Base-by-base conservation (phyloP, 2,329 filamentous ascomycete species). In the Dryadomyces sulphureus region DNA sequence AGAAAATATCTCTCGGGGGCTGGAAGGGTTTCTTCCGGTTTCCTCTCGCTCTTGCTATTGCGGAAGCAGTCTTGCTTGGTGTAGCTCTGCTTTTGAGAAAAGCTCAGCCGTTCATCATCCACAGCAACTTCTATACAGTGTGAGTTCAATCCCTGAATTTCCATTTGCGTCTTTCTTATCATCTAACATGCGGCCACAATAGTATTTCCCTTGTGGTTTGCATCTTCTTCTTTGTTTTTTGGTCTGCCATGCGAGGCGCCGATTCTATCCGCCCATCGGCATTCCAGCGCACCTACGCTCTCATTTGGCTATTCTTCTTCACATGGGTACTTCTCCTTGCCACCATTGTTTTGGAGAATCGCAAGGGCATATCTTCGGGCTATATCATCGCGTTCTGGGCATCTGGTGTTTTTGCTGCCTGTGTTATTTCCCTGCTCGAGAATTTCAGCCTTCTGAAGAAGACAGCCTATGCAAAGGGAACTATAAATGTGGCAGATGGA, bases 81-180 rank as follows among this genome's bases (percentile, higher is more conserved):
- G 69, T 86, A 17, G 82, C 84, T 1, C 84, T 84, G 54, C 63
- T 96, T 44, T 56, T 94, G 38, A 75, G 76, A 34, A 93, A 92
- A 61, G 66, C 90, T 58, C 96, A 96, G 57, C 88, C 90, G 1
- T 75, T 86, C 55, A 87, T 96, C 55, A 69, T 92, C n/a, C 92
- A 95, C 65, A 89, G 86, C 63, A 93, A 84, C 55, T 73, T 80
- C 41, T 96, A 92, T 59, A 72, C 84, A 5, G 82, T 95, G 57
- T 73, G 58, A 60, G 70, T 64, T 7, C 3, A n/a, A 8, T 32
- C 17, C 21, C 24, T 14, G 14, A 22, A 14, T 35, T 36, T 8
- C 2, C 32, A 0, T 4, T 19, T 22, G 1, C 4, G 11, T 38
- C 17, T 19, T 38, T n/a, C 8, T 9, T 11, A 11, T 3, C 22